Evolutionary conservation across 1,284 basidiomycete genomes (phyloP), one percentile per base, ranked within the genome.

Genomic region (Cryptococcus sp.): DNA sequence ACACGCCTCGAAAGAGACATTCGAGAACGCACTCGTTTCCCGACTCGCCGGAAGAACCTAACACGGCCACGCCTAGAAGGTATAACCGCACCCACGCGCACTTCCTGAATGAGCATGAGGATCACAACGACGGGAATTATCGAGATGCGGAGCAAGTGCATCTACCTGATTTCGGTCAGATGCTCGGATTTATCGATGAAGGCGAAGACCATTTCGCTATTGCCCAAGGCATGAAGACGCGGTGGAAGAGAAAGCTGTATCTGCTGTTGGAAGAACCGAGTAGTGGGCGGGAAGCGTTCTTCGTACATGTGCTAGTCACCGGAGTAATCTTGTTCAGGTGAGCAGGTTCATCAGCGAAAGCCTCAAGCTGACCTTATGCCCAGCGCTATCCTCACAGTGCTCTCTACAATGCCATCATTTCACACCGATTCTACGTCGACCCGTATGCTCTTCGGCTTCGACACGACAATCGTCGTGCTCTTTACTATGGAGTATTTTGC

Each of bases 391-490:
- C 84, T 94, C 35, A 94, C 91, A 0, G 84, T 91, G 1, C 79
- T 93, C 20, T 91, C 93, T 70, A 94, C 91, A 0, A 85, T 94
- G 7, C 90, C 90, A 0, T 84, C 86, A 0, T 89, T 92, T 67
- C 88, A 91, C 72, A 78, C 74, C 10, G 66, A 76, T 48, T 83
- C 84, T 3, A 85, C 86, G 6, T 82, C 85, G 3, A 84, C 82
- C n/a, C 81, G 85, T 41, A 80, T 87, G 13, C 90, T 91, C 85
- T 93, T 93, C 66, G 91, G 91, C 0, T 74, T 91, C 27, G 80
- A 81, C 59, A 80, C 81, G 35, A 89, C 90, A 72, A 88, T 92
- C 17, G 90, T 93, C 15, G 85, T 87, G 23, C 76, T 93, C 23
- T 93, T 93, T 74, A 92, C 91, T 0, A 81, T 90, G 53, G 91